Percentiles rank a stretch among this genome's conserved stretches.
Evolutionary conservation across 2,329 filamentous ascomycete genomes (phyloP).

Genomic region (Pseudogymnoascus sp.): DNA sequence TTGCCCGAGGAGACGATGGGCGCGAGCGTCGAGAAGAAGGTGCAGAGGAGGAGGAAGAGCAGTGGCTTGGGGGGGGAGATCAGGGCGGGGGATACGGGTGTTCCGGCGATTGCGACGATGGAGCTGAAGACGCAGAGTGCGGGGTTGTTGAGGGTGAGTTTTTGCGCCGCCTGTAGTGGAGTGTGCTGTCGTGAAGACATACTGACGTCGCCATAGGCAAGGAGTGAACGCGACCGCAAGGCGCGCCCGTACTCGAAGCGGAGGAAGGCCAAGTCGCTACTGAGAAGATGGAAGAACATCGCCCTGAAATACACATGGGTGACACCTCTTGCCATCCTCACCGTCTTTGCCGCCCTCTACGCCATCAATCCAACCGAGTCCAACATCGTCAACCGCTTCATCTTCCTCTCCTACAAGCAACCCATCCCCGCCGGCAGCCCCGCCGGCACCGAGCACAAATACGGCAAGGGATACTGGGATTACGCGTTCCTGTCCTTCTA

Average conservation of each 20-base stretch:
- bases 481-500: constrained; percentile 85
- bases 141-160: constrained; percentile 20
- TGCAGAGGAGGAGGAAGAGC: constrained; percentile 33
- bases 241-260: constrained; percentile 27
- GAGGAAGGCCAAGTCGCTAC: constrained; percentile 27
- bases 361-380: constrained; percentile 65
- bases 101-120: constrained; percentile 40
- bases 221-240: constrained; percentile 12
- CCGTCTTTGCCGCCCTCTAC: constrained; percentile 58
- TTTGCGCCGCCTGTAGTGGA: not conserved
- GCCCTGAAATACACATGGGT: constrained; percentile 52
- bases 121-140: constrained; percentile 23
- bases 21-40: not conserved
- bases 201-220: not conserved
- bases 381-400: constrained; percentile 71
- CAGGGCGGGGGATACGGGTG: constrained; percentile 41
- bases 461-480: constrained; percentile 83
- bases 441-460: constrained; percentile 49
- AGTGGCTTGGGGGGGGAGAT: constrained; percentile 43
- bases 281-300: constrained; percentile 42
- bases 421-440: constrained; percentile 37
- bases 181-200: not conserved
- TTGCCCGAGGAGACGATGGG: not conserved
- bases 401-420: constrained; percentile 84
- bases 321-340: constrained; percentile 59